phyloP scores from a whole-genome alignment of 805 yeast species.

The Nakazawaea peltata region DNA sequence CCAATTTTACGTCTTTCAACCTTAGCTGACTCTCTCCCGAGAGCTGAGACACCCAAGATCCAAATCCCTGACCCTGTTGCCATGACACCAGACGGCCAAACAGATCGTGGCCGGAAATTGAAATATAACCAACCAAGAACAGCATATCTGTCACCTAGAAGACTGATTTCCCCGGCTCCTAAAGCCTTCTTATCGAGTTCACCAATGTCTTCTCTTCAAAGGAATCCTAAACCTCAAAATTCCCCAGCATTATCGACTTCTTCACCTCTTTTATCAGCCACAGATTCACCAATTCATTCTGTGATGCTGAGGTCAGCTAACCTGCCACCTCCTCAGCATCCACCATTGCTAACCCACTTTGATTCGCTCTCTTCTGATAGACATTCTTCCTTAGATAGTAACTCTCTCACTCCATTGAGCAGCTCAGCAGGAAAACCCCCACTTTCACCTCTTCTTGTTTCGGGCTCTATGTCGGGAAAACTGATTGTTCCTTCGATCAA shows the following conservation, averaged over 20 bases:
- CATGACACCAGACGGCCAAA: slow-evolving; percentile 1
- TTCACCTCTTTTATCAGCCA: slow-evolving; percentile 48
- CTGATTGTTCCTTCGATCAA: slow-evolving; percentile 61
- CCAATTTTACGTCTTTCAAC: no score
- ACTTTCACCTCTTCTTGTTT: slow-evolving; percentile 69
- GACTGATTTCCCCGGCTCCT: slow-evolving; percentile 49
- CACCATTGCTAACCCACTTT: slow-evolving; percentile 3
- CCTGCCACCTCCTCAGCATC: no score
- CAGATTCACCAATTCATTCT: slow-evolving; percentile 24
- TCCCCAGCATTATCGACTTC: slow-evolving; percentile 37
- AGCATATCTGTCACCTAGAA: slow-evolving; percentile 38
- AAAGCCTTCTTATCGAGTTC: slow-evolving; percentile 24
- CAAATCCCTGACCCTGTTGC: slow-evolving; percentile 17
- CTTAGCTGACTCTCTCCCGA: slow-evolving; percentile 11
- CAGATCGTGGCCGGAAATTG: slow-evolving; percentile 5
- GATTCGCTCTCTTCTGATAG: slow-evolving; percentile 7
- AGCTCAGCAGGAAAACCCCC: slow-evolving; percentile 42
- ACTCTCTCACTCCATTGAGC: slow-evolving; percentile 12
- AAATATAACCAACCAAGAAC: slow-evolving; percentile 12
- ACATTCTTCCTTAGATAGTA: slow-evolving; percentile 7
- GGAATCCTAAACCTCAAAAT: slow-evolving; percentile 29
- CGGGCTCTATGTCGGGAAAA: slow-evolving; percentile 47
- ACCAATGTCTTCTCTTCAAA: slow-evolving; percentile 56
- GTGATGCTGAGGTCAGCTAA: slow-evolving; percentile 1
- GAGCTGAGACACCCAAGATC: slow-evolving; percentile 19